phyloP scores from a whole-genome alignment of 768 basidiomycete species.

The Saitozyma podzolica region DNA sequence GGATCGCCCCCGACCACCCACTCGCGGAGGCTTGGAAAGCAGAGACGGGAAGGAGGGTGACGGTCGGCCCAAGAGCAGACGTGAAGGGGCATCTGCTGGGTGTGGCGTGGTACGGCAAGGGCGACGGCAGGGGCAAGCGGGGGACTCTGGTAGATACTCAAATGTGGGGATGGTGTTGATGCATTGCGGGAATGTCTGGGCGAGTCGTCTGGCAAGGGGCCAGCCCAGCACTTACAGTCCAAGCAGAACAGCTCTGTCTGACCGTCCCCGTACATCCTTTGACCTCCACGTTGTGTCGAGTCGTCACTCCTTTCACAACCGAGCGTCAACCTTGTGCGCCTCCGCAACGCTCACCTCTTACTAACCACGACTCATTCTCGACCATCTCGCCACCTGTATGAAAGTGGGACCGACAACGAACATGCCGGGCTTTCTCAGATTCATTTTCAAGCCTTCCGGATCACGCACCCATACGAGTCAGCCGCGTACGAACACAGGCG shows the following conservation, averaged over 20 bases:
- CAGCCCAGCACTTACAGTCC: no score
- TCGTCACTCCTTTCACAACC: no score
- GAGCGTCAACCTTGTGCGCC: no score
- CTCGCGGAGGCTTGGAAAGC: constrained; percentile 20
- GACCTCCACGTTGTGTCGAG: no score
- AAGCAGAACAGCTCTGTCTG: no score
- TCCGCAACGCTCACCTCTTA: no score
- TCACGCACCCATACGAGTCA: not conserved
- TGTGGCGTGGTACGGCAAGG: constrained; percentile 37
- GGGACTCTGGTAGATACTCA: constrained; percentile 25
- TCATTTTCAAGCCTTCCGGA: constrained; percentile 10
- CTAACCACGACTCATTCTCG: no score
- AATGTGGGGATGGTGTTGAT: constrained; percentile 38
- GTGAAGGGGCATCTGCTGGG: constrained; percentile 33
- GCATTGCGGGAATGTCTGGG: no score
- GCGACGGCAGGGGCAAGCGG: constrained; percentile 1
- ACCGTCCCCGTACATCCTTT: no score
- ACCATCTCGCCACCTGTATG: not conserved
- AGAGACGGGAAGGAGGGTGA: constrained; percentile 5
- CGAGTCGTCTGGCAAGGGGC: no score
- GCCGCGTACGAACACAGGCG: not conserved
- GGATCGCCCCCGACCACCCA: not conserved
- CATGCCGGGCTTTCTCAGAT: constrained; percentile 37
- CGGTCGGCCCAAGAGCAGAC: constrained; percentile 17
- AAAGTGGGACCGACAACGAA: not conserved